These are phyloP conservation scores for Nicotiana rustica DNA, from an alignment of 305 asterid species.

Conservation along the genomic window DNA sequence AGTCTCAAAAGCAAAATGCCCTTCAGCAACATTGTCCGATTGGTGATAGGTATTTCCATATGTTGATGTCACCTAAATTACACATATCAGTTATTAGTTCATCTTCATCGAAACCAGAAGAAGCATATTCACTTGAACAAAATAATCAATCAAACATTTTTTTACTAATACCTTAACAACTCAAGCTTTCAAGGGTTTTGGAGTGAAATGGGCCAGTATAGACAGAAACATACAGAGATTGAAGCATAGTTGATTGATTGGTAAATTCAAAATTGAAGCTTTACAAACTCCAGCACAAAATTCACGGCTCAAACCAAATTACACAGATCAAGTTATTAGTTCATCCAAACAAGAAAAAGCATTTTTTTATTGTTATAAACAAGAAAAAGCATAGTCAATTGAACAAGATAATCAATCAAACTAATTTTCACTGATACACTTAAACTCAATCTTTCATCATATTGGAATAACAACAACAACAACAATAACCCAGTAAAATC, in stretches of 20 bases:
- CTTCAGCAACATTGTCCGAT: constrained; percentile 75
- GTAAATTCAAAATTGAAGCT: constrained; percentile 4
- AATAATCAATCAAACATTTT: background rate
- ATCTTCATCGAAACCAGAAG: constrained; percentile 8
- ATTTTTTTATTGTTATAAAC: too few relatives aligned
- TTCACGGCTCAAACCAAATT: background rate
- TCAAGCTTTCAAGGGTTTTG: background rate
- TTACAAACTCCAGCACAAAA: constrained; percentile 21
- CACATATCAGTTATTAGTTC: constrained; percentile 13
- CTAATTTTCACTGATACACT: too few relatives aligned
- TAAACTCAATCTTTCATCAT: too few relatives aligned
- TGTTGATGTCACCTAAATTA: constrained; percentile 82
- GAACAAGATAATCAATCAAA: too few relatives aligned
- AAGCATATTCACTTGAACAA: background rate
- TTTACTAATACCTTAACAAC: background rate
- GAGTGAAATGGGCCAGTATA: background rate
- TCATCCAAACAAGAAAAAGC: too few relatives aligned
- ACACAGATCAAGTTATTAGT: too few relatives aligned
- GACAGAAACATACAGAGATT: background rate
- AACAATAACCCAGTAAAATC: too few relatives aligned
- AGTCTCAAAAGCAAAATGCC: constrained; percentile 88
- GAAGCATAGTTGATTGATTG: background rate
- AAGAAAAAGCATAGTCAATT: too few relatives aligned
- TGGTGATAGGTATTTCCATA: constrained; percentile 82
- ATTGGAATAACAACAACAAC: too few relatives aligned